Conservation (phyloP, 2,329 filamentous ascomycete genomes). For the Talaromyces atroroseus region DNA sequence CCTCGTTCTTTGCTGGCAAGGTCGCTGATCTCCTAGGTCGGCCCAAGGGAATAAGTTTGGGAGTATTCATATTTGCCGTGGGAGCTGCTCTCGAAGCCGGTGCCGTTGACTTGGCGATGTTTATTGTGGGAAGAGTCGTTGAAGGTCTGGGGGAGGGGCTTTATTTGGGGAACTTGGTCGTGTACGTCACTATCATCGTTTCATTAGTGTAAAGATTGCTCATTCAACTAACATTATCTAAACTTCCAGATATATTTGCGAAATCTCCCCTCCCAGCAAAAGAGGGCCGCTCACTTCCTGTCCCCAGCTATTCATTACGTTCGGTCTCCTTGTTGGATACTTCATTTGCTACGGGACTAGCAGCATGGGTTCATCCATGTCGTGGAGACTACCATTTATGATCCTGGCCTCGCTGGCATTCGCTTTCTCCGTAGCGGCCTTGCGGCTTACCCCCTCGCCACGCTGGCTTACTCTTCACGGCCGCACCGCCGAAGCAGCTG, state of each 20-base stretch:
- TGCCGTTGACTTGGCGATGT: constrained; percentile 45
- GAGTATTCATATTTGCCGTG: constrained; percentile 48
- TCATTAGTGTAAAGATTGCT: background rate
- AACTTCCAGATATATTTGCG: constrained; percentile 44
- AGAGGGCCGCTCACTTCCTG: constrained; percentile 49
- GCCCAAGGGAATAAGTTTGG: constrained; percentile 45
- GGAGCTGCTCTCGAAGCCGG: constrained; percentile 51
- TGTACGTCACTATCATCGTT: constrained; percentile 26
- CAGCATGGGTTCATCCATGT: constrained; percentile 41
- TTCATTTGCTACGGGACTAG: constrained; percentile 57
- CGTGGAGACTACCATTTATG: constrained; percentile 55
- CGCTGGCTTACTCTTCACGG: constrained; percentile 53
- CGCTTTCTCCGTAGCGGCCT: constrained; percentile 28
- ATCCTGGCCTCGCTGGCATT: constrained; percentile 42
- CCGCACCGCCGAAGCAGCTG: constrained; percentile 40
- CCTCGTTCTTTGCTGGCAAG: constrained; percentile 54
- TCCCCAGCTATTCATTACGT: constrained; percentile 49
- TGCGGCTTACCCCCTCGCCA: constrained; percentile 51
- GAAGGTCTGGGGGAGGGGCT: constrained; percentile 57
- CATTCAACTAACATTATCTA: background rate
- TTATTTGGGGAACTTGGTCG: constrained; percentile 52
- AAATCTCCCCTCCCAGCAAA: constrained; percentile 51
- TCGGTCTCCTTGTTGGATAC: constrained; percentile 52
- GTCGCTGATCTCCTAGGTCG: constrained; percentile 51
- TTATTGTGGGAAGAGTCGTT: constrained; percentile 51